Evolutionary conservation across 352 stramenopile genomes (phyloP), one percentile per base, ranked within the genome.

Genomic region (Globisporangium ultimum): DNA sequence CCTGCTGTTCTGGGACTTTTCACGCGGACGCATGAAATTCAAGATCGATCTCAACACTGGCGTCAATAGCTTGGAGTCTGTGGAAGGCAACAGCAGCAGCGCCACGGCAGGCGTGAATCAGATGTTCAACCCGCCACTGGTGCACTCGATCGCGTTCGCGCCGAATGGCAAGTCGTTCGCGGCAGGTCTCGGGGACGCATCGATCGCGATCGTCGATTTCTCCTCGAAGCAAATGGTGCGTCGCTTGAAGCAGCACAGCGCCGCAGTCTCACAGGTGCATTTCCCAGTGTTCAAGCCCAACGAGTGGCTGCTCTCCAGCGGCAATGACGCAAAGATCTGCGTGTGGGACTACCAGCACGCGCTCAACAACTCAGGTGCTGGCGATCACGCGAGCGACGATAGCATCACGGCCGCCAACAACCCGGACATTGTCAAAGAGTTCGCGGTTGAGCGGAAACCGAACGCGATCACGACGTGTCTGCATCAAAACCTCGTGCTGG

Each of bases 1-100:
- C 28, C 56, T 92, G 24, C 60, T 84, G 43, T 92, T 90, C 66
- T 92, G 83, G 83, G 83, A 92, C 53, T 84, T 92, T 63, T 84
- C 67, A 21, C 77, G 78, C 6, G 83, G 83, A 24, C 69, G 76
- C 48, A 68, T 90, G 38, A 88, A 86, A 65, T 86, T 81, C 55
- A 79, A 71, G 32, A 76, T 92, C 49, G 78, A 90, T 56, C 69
- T 92, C 38, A 86, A 89, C 54, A 64, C 69, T 22, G 75, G 69
- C 41, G 61, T 84, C 10, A 72, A 78, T 57, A 68, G 58, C 48
- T 40, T 85, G 28, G 54, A 67, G 2, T 49, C 61, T 0, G 51
- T 32, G 47, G 48, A 46, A 40, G 49, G 32, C 28, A 24, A 28
- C 24, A 28, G 24, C 24, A 60, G 21, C 10, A 36, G 21, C 13